phyloP scores from a whole-genome alignment of 2,329 filamentous ascomycete species.

The Pseudogymnoascus sp. region DNA sequence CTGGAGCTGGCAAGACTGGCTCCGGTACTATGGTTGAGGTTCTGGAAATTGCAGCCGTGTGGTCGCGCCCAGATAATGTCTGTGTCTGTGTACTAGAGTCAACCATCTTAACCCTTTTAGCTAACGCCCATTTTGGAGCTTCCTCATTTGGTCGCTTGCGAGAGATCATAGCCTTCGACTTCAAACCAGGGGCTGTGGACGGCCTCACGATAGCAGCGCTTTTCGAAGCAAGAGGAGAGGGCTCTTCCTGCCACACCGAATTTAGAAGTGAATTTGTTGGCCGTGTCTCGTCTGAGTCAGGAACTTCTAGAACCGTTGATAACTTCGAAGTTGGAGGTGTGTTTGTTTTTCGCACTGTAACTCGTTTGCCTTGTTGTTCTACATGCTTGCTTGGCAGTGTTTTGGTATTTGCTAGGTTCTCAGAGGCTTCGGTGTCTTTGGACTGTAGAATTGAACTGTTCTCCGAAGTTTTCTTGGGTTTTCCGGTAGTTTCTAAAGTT shows the following conservation, averaged over 20 bases:
- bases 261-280: neutral
- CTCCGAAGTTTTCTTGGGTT: too few relatives aligned
- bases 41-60: conserved; percentile 9
- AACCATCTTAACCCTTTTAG: conserved; percentile 25
- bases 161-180: conserved; percentile 16
- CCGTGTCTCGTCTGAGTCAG: neutral
- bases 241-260: conserved; percentile 8
- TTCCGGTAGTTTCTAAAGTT: neutral
- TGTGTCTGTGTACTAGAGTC: conserved; percentile 26
- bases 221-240: conserved; percentile 19
- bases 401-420: neutral
- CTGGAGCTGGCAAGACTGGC: neutral
- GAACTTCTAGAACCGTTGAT: neutral
- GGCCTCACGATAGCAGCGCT: conserved; percentile 14
- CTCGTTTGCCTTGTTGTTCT: neutral
- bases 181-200: conserved; percentile 14
- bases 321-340: neutral
- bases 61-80: conserved; percentile 15
- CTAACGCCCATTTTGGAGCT: conserved; percentile 1
- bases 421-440: neutral
- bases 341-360: neutral
- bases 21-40: neutral
- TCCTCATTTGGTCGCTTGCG: conserved; percentile 15
- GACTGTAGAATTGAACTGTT: too few relatives aligned
- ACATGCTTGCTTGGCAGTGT: conserved; percentile 14